Conservation (phyloP, 2,329 filamentous ascomycete genomes). For the Fusarium sp. region DNA sequence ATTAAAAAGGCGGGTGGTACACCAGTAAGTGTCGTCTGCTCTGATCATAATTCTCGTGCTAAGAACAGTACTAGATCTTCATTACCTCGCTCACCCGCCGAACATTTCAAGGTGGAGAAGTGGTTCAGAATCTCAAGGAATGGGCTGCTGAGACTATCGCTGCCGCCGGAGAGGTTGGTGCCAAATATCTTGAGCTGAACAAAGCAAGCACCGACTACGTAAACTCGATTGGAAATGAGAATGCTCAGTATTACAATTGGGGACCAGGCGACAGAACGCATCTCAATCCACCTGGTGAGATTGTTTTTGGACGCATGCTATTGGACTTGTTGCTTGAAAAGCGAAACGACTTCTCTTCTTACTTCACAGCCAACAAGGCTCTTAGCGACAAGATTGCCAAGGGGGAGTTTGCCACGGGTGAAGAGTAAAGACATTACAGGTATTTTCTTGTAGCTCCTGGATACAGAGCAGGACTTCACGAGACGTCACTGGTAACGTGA, state of each 20-base stretch:
- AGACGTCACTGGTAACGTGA: too few species aligned
- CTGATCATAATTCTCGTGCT: neutral
- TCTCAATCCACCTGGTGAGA: slow-evolving; percentile 3
- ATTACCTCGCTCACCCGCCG: slow-evolving; percentile 10
- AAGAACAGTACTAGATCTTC: neutral
- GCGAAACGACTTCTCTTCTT: neutral
- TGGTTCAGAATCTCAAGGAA: slow-evolving; percentile 15
- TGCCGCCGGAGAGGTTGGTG: neutral
- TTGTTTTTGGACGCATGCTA: slow-evolving; percentile 16
- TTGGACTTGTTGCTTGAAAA: slow-evolving; percentile 2
- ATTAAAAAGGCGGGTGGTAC: slow-evolving; percentile 12
- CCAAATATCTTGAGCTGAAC: slow-evolving; percentile 1
- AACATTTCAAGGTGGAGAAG: neutral
- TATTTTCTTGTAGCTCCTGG: too few species aligned
- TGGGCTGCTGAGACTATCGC: slow-evolving; percentile 12
- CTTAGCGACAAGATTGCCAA: slow-evolving; percentile 18
- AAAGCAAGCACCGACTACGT: slow-evolving; percentile 17
- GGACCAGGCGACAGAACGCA: slow-evolving; percentile 9
- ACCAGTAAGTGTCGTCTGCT: neutral
- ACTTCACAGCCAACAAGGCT: neutral
- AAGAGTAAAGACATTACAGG: neutral
- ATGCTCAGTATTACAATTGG: slow-evolving; percentile 15
- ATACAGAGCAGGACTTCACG: too few species aligned
- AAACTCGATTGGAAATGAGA: neutral
- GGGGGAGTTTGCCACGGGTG: slow-evolving; percentile 12